Evolutionary conservation across 2,329 filamentous ascomycete species (phyloP).

Genomic region (Fonsecaea erecta): DNA sequence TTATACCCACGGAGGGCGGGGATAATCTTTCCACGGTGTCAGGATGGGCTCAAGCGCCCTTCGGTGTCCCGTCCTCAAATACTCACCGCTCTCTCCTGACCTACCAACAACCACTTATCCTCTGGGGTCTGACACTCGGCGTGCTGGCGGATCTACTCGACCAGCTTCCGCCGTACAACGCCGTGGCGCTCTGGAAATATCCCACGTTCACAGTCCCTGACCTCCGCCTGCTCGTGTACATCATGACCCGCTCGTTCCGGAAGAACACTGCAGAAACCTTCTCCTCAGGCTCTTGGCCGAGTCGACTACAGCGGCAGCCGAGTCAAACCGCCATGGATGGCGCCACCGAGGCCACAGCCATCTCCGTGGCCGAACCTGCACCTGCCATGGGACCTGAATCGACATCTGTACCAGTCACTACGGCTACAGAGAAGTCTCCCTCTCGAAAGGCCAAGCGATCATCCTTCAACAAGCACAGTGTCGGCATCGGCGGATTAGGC

Average conservation of each 20-base stretch:
- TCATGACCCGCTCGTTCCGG: constrained; percentile 64
- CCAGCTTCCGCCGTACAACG: constrained; percentile 66
- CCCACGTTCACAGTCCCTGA: constrained; percentile 70
- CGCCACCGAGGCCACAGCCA: constrained; percentile 37
- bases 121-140: constrained; percentile 72
- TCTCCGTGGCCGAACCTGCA: constrained; percentile 20
- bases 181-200: constrained; percentile 68
- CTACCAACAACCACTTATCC: constrained; percentile 57
- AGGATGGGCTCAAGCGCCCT: constrained; percentile 34
- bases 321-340: constrained; percentile 44
- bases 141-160: constrained; percentile 71
- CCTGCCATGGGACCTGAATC: constrained; percentile 24
- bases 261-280: constrained; percentile 52
- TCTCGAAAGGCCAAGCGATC: constrained; percentile 9
- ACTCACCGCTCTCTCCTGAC: constrained; percentile 34
- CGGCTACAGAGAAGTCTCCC: constrained; percentile 23
- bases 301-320: constrained; percentile 36
- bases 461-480: constrained; percentile 43
- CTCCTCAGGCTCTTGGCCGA: constrained; percentile 42
- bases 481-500: constrained; percentile 47
- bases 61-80: constrained; percentile 27
- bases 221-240: constrained; percentile 62
- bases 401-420: background rate
- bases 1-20: constrained; percentile 47
- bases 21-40: constrained; percentile 35